phyloP scores from a whole-genome alignment of 345 rosid species.

The Eucalyptus leucophloia region DNA sequence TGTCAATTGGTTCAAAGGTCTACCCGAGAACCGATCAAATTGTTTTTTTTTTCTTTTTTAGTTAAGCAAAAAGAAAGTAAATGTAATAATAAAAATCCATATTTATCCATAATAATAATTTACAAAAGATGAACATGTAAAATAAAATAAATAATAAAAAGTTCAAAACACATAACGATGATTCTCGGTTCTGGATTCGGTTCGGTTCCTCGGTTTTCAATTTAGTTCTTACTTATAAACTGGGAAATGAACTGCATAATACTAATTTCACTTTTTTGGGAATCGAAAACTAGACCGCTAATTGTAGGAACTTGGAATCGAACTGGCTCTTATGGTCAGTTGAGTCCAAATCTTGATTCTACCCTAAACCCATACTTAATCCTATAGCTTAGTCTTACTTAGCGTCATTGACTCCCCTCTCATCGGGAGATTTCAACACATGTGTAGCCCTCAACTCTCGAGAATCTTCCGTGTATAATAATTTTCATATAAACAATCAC shows the following conservation, averaged over 20 bases:
- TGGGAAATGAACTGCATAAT: too few relatives aligned
- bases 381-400: not conserved
- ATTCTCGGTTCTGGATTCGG: too few relatives aligned
- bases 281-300: too few relatives aligned
- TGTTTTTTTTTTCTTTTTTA: too few relatives aligned
- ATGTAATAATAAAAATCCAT: too few relatives aligned
- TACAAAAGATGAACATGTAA: not conserved
- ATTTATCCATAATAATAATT: not conserved
- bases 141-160: too few relatives aligned
- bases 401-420: not conserved
- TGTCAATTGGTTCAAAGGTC: not conserved
- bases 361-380: too few relatives aligned
- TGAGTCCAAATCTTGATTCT: not conserved
- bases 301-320: not conserved
- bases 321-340: not conserved
- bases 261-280: not conserved
- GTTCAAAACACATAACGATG: not conserved
- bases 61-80: not conserved
- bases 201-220: not conserved
- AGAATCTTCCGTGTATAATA: not conserved
- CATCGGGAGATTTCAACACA: not conserved
- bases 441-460: not conserved
- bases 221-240: too few relatives aligned
- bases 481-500: not conserved
- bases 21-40: accelerated